Conservation (phyloP, 345 rosid species). For the Cochlearia excelsa region DNA sequence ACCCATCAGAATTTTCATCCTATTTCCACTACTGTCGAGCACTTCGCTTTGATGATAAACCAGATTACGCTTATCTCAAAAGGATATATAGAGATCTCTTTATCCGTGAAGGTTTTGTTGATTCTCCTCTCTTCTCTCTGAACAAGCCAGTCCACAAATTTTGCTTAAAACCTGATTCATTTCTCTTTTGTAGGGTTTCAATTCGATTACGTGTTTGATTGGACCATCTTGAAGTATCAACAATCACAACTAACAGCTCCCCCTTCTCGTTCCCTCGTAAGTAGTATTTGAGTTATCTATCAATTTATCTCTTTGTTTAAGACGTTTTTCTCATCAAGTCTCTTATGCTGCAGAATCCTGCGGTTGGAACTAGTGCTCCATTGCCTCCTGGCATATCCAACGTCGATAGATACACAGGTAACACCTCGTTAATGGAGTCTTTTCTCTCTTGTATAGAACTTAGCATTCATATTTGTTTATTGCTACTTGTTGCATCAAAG, state of each 20-base stretch:
- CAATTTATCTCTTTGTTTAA: background rate
- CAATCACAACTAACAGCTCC: constrained; percentile 76
- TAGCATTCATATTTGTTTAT: constrained; percentile 11
- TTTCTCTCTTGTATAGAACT: constrained; percentile 6
- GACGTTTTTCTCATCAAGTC: constrained; percentile 10
- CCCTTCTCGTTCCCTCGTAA: constrained; percentile 49
- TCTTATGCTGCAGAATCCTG: constrained; percentile 46
- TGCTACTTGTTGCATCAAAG: constrained; percentile 30
- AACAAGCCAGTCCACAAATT: background rate
- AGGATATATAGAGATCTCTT: constrained; percentile 71
- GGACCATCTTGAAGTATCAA: too few relatives aligned
- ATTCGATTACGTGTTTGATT: constrained; percentile 87
- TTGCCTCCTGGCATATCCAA: constrained; percentile 48
- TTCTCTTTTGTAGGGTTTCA: constrained; percentile 63
- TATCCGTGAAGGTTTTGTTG: constrained; percentile 72
- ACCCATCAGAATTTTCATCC: constrained; percentile 48
- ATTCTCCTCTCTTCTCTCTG: background rate
- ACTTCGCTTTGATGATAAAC: constrained; percentile 69
- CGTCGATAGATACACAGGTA: constrained; percentile 64
- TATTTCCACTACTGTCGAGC: constrained; percentile 43
- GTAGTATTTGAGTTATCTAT: background rate
- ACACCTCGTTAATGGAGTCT: background rate
- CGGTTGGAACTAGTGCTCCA: constrained; percentile 71
- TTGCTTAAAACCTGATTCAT: background rate
- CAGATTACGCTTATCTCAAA: constrained; percentile 70